These are phyloP conservation scores for Phytopythium montanum DNA, from an alignment of 352 stramenopile species.

Conservation along the genomic window DNA sequence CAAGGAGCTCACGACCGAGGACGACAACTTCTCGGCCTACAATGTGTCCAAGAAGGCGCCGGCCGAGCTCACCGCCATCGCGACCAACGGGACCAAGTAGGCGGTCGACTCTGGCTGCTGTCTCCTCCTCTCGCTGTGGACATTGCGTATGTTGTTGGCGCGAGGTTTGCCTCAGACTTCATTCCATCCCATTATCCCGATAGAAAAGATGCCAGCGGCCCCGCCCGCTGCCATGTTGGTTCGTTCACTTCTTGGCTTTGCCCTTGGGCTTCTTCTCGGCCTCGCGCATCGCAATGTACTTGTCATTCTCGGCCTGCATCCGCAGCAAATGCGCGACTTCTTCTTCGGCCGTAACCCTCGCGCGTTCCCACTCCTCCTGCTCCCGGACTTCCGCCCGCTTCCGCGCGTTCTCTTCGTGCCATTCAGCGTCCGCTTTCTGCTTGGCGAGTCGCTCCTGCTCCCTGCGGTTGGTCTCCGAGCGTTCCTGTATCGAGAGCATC, in stretches of 20 bases:
- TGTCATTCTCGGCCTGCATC: conserved; percentile 58
- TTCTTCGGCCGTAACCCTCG: conserved; percentile 28
- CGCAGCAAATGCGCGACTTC: conserved; percentile 41
- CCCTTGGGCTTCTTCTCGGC: conserved; percentile 43
- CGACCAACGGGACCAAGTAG: neutral
- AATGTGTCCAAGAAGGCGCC: conserved; percentile 67
- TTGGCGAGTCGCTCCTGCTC: conserved; percentile 36
- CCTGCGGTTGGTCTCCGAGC: conserved; percentile 21
- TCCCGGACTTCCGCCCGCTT: conserved; percentile 39
- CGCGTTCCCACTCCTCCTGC: conserved; percentile 50
- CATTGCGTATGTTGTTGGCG: neutral
- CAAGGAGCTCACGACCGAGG: conserved; percentile 47
- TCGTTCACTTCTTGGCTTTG: conserved; percentile 54
- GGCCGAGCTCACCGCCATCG: neutral
- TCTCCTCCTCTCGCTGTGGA: neutral
- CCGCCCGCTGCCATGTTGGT: neutral
- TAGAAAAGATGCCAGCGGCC: neutral
- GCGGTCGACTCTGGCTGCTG: neutral
- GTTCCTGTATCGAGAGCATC: conserved; percentile 21
- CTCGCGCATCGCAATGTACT: conserved; percentile 38
- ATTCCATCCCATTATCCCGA: conserved; percentile 1
- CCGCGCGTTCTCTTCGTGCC: conserved; percentile 53
- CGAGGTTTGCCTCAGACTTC: conserved; percentile 3
- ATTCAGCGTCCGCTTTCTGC: conserved; percentile 33
- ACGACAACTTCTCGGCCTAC: conserved; percentile 76